These are phyloP conservation scores for Acacia pycnantha DNA, from an alignment of 331 rosid species.

Conservation along the genomic window DNA sequence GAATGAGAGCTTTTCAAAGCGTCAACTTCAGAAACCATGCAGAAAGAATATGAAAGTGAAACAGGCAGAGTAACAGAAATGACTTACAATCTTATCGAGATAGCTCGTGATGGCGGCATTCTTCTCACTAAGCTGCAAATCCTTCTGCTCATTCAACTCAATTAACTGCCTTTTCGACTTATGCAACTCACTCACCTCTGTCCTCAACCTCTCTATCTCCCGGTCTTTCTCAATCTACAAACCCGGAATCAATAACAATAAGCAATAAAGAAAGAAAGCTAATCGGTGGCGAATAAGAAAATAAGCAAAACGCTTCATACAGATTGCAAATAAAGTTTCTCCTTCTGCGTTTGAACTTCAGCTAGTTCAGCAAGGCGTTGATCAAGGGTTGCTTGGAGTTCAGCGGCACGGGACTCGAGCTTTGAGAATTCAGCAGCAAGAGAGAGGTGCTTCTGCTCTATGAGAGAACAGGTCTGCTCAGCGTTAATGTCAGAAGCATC, in stretches of 20 bases:
- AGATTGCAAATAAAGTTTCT: slow-evolving; percentile 54
- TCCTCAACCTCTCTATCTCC: slow-evolving; percentile 75
- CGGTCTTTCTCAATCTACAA: slow-evolving; percentile 84
- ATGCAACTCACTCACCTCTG: slow-evolving; percentile 73
- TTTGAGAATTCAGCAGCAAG: slow-evolving; percentile 75
- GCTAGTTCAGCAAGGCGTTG: slow-evolving; percentile 53
- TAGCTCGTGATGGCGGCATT: slow-evolving; percentile 68
- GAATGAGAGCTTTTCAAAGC: not conserved
- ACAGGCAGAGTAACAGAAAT: not conserved
- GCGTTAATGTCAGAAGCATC: slow-evolving; percentile 90
- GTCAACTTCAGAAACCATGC: not conserved
- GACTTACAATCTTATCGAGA: slow-evolving; percentile 87
- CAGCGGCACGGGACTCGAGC: slow-evolving; percentile 57
- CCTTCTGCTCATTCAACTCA: slow-evolving; percentile 71
- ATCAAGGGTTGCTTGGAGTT: slow-evolving; percentile 74
- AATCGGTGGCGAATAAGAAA: not conserved
- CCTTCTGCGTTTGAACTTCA: slow-evolving; percentile 57
- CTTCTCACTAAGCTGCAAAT: slow-evolving; percentile 75
- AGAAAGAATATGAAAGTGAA: slow-evolving; percentile 5
- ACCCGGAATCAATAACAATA: slow-evolving; percentile 23
- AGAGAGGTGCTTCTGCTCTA: slow-evolving; percentile 89
- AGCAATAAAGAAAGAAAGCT: not conserved
- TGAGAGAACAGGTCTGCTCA: slow-evolving; percentile 89
- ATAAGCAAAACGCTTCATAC: slow-evolving; percentile 30
- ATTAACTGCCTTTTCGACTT: slow-evolving; percentile 85